Conservation (phyloP, 768 basidiomycete species). For the Trametes cubensis region DNA sequence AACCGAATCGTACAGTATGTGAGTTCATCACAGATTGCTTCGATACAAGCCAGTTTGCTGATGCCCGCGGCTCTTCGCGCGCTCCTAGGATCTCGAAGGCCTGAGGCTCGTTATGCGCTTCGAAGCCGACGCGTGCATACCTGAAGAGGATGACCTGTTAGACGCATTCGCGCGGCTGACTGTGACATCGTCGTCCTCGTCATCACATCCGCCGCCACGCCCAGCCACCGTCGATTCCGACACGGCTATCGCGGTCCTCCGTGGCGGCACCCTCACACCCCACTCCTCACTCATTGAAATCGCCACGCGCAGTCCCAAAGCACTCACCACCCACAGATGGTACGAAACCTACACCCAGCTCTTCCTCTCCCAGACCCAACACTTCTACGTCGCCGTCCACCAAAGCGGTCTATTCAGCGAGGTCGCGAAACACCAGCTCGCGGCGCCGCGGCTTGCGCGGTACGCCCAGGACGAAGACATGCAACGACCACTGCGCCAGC, state of each 20-base stretch:
- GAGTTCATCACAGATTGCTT: not conserved
- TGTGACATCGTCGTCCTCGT: not conserved
- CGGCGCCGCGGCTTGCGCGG: conserved; percentile 21
- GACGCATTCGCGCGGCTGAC: conserved; percentile 4
- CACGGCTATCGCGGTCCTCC: conserved; percentile 26
- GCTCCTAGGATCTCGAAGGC: conserved; percentile 24
- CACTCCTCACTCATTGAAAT: conserved; percentile 40
- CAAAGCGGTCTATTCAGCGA: conserved; percentile 51
- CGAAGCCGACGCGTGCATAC: conserved; percentile 30
- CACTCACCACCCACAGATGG: conserved; percentile 44
- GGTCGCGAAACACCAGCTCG: conserved; percentile 46
- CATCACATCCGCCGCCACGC: not conserved
- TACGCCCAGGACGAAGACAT: conserved; percentile 21
- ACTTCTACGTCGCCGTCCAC: conserved; percentile 62
- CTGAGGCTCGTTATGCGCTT: conserved; percentile 27
- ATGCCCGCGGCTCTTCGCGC: not conserved
- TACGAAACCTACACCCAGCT: conserved; percentile 63
- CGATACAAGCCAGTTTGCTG: not conserved
- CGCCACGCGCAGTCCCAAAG: conserved; percentile 27
- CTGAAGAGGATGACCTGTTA: not conserved
- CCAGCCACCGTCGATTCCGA: not conserved
- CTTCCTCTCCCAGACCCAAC: conserved; percentile 67
- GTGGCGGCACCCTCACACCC: conserved; percentile 34
- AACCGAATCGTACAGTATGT: conserved; percentile 28
- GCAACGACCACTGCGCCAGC: conserved; percentile 36